Evolutionary conservation across 2,329 filamentous ascomycete species (phyloP).

Genomic region (Claviceps cyperi): DNA sequence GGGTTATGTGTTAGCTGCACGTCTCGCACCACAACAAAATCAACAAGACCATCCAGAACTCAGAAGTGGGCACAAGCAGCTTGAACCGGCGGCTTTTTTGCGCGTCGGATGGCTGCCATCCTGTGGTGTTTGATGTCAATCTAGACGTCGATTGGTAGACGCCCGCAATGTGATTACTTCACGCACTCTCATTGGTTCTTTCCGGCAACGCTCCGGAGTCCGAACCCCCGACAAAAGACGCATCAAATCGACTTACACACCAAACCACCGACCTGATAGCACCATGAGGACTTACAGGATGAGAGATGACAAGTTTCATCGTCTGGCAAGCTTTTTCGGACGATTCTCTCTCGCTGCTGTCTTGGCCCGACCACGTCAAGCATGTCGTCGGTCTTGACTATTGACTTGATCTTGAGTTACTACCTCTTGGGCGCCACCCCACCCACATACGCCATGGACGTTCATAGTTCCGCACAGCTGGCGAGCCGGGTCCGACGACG

Average conservation of each 20-base stretch:
- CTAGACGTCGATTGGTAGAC: constrained; percentile 5
- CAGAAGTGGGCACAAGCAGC: background rate
- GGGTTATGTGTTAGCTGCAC: too few relatives aligned
- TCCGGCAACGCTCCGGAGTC: too few relatives aligned
- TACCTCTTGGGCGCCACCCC: background rate
- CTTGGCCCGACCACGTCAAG: background rate
- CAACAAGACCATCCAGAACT: too few relatives aligned
- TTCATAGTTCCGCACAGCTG: constrained; percentile 2
- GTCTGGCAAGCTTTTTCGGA: background rate
- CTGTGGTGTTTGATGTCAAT: background rate
- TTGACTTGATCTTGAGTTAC: background rate
- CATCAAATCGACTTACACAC: background rate
- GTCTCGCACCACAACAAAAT: background rate
- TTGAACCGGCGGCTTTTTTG: background rate
- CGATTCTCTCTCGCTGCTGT: background rate
- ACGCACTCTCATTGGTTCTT: constrained; percentile 5
- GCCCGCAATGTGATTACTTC: constrained; percentile 5
- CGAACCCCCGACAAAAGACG: background rate
- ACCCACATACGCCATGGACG: background rate
- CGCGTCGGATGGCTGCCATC: background rate
- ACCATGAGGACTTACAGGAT: background rate
- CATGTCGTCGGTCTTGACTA: background rate
- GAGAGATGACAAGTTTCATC: background rate
- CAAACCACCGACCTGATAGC: background rate
- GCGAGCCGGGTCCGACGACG: constrained; percentile 17